Evolutionary conservation across 2,329 filamentous ascomycete species (phyloP), one percentile per base, ranked within the genome.

Genomic region (Magnaporthiopsis rhizophila): DNA sequence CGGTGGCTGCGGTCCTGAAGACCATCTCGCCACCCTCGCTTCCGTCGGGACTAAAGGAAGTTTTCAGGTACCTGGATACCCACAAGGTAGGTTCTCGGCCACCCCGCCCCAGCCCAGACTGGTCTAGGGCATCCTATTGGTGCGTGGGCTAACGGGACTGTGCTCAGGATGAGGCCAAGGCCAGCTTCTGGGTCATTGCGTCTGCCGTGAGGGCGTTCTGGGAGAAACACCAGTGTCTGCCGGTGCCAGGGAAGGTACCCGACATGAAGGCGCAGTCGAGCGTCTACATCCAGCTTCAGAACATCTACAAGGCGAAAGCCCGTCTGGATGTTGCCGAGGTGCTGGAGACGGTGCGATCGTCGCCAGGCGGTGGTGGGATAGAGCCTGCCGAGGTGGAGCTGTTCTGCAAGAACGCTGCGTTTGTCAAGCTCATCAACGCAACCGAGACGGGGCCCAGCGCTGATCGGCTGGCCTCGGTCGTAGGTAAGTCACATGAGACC

Each of bases 241-340:
- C 95, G 21, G 80, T 99, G 0, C 89, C 93, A 0, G 96, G 95
- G 15, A 87, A 89, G 3, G 80, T 99, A 1, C 95, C 96, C 1
- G 95, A 99, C 74, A 99, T 99, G 95, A 99, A 99, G 79, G 92
- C 95, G 3, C 86, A 94, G 72, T 97, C 93, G 3, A 86, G 83
- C 64, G 89, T 96, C 67, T 99, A 99, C 78, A 89, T 99, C 69
- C 83, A 88, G 70, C 83, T 99, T 15, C 95, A 98, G 74, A 94
- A 90, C 70, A 86, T 98, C 66, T 99, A 98, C 84, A 97, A 96
- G 77, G 77, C 81, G 28, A 96, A 97, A 75, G 92, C 95, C 58
- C 86, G 89, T 45, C 80, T 84, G 71, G 95, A 99, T 71, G 80
- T 88, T 18, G 83, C 85, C 36, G 89, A 96, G 74, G 89, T 98